These are phyloP conservation scores for Bonia amplexicaulis DNA, from an alignment of 176 grass and related monocot species.

Conservation along the genomic window DNA sequence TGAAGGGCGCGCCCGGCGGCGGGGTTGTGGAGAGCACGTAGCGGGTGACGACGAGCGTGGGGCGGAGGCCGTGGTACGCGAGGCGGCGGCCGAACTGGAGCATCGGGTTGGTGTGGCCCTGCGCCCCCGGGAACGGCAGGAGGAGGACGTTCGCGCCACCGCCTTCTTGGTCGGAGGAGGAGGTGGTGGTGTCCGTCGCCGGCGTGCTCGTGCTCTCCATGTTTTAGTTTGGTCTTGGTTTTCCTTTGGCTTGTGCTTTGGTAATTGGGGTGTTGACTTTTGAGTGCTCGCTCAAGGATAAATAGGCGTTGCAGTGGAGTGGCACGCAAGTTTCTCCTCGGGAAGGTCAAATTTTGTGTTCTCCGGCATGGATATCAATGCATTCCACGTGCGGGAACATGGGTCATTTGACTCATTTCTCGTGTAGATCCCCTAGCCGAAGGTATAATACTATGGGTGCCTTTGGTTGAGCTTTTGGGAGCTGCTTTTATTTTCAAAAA, in stretches of 20 bases:
- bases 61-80: conserved; percentile 8
- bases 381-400: no score
- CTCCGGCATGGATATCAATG: no score
- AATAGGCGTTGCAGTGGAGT: background rate
- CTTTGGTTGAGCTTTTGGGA: no score
- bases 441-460: no score
- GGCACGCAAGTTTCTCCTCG: background rate
- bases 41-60: background rate
- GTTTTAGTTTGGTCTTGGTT: background rate
- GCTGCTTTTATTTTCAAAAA: no score
- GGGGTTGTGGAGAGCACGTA: background rate
- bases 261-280: no score
- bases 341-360: no score
- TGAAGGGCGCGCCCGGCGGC: background rate
- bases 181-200: no score
- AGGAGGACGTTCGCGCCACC: background rate
- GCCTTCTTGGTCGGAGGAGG: no score
- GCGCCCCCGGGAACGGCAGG: background rate
- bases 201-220: background rate
- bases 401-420: no score
- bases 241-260: background rate
- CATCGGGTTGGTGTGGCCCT: conserved; percentile 24
- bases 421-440: no score
- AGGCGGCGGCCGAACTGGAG: conserved; percentile 22
- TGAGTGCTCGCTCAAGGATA: background rate